Evolutionary conservation across 352 stramenopile genomes (phyloP).

Genomic region (Peronospora belbahrii): DNA sequence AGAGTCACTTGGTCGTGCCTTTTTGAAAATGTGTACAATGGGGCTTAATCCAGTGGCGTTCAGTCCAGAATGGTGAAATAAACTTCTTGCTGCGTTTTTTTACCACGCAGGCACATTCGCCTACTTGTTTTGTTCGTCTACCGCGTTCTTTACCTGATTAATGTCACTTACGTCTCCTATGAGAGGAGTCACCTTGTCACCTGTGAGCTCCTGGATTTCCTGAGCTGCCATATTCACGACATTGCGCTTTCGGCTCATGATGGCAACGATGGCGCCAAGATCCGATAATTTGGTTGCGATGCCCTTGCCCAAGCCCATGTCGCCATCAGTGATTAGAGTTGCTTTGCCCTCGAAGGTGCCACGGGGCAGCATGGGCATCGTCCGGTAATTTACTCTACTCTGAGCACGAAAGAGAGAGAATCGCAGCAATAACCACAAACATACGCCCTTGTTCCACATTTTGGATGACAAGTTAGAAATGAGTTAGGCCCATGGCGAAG

Average conservation of each 20-base stretch:
- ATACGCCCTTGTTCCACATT: conserved; percentile 15
- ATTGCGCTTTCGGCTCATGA: conserved; percentile 90
- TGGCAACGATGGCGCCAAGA: conserved; percentile 88
- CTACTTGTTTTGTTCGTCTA: conserved; percentile 64
- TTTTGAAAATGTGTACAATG: too few species aligned
- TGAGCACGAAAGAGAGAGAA: conserved; percentile 7
- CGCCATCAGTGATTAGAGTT: conserved; percentile 91
- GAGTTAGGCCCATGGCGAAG: too few species aligned
- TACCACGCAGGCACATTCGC: conserved; percentile 59
- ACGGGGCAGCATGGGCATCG: conserved; percentile 52
- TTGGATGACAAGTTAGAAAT: conserved; percentile 6
- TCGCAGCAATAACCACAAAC: neutral
- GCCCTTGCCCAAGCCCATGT: conserved; percentile 91
- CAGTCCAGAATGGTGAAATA: too few species aligned
- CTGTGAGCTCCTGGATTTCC: conserved; percentile 63
- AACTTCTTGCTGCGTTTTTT: too few species aligned
- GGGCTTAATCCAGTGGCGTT: too few species aligned
- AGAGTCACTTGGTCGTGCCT: too few species aligned
- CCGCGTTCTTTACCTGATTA: conserved; percentile 77
- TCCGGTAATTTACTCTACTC: conserved; percentile 19
- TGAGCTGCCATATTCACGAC: conserved; percentile 84
- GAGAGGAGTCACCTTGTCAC: conserved; percentile 56
- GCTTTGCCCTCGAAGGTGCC: conserved; percentile 74
- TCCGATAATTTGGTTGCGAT: conserved; percentile 90
- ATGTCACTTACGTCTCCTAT: conserved; percentile 86